Evolutionary conservation across 2,329 filamentous ascomycete species (phyloP).

Genomic region (Aureobasidium sp.): DNA sequence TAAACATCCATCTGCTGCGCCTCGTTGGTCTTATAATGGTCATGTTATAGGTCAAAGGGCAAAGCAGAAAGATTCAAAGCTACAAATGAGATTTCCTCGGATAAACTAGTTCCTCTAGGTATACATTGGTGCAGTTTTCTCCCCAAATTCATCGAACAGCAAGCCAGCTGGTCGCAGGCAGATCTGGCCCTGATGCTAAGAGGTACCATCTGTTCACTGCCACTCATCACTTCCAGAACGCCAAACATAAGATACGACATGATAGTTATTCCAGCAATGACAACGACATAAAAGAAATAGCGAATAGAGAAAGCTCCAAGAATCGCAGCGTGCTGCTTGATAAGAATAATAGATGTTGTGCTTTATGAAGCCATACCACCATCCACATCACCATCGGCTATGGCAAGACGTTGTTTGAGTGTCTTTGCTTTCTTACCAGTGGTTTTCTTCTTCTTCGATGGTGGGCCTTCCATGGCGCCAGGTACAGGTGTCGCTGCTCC

Average conservation of each 20-base stretch:
- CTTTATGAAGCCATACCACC: slow-evolving; percentile 7
- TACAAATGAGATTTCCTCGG: not conserved
- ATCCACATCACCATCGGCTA: slow-evolving; percentile 35
- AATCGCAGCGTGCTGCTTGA: not conserved
- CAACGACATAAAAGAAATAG: not conserved
- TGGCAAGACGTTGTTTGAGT: slow-evolving; percentile 40
- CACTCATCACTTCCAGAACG: not conserved
- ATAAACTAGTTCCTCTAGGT: not conserved
- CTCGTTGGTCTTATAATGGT: not conserved
- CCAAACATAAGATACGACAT: not conserved
- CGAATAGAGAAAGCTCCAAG: not conserved
- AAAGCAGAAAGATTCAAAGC: not conserved
- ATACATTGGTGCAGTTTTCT: not conserved
- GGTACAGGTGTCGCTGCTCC: slow-evolving; percentile 77
- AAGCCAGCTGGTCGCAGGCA: not conserved
- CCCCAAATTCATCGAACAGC: not conserved
- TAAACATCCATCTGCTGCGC: not conserved
- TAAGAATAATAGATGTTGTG: not conserved
- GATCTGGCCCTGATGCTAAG: not conserved
- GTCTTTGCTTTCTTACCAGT: slow-evolving; percentile 45
- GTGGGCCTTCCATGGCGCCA: slow-evolving; percentile 35
- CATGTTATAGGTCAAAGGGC: not conserved
- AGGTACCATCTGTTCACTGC: not conserved
- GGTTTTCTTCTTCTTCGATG: slow-evolving; percentile 48
- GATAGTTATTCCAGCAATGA: not conserved